phyloP scores from a whole-genome alignment of 192 early-diverging fungal species.

The Lobosporangium transversale region DNA sequence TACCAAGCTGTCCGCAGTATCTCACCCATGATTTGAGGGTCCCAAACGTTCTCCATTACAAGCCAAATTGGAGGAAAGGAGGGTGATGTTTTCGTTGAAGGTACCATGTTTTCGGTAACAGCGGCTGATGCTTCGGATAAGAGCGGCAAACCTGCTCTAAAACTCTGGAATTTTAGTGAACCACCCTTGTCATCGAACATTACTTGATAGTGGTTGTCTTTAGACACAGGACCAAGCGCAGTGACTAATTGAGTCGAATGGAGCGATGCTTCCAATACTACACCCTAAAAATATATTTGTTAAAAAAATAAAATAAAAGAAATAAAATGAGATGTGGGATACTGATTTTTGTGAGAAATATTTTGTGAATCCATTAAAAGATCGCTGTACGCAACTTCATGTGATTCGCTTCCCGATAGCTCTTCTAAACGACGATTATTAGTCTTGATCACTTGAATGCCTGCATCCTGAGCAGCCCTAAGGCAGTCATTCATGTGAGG shows the following conservation, averaged over 20 bases:
- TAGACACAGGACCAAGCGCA: conserved; percentile 2
- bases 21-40: conserved; percentile 69
- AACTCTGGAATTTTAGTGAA: not conserved
- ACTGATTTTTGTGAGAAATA: too few species aligned
- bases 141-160: not conserved
- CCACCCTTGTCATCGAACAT: not conserved
- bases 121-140: not conserved
- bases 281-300: conserved; percentile 36
- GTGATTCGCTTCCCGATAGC: not conserved
- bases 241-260: not conserved
- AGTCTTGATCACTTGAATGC: not conserved
- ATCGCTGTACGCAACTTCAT: too few species aligned
- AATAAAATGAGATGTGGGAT: not conserved
- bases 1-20: conserved; percentile 67
- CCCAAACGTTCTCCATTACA: conserved; percentile 55
- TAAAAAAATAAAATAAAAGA: not conserved
- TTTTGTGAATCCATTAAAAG: too few species aligned
- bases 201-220: conserved; percentile 3
- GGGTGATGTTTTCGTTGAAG: not conserved
- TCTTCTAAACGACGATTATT: not conserved
- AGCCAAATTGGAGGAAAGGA: conserved; percentile 53
- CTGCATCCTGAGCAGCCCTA: not conserved
- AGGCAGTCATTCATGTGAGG: not conserved
- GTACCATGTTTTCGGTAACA: not conserved
- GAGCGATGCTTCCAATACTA: conserved; percentile 53